Base-by-base conservation (phyloP, 805 yeast genomes). In the Candida tammaniensis region DNA sequence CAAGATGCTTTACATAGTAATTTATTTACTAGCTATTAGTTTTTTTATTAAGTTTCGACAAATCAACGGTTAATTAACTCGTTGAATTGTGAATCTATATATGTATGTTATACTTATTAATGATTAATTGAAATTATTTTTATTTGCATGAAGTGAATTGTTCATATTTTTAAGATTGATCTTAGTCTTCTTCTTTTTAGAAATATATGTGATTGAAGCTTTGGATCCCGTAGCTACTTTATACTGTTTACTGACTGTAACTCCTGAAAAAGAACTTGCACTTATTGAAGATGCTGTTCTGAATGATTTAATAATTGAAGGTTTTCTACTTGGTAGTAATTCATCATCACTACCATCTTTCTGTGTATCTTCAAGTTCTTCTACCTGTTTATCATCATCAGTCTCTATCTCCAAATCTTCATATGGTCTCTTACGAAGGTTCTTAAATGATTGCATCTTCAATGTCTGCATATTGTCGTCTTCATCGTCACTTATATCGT, bases 171-270 rank as follows among this genome's bases (percentile, higher is more conserved):
- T 31, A 24, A 36, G 22, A 52, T 24, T 49, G 42, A 42, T 40
- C 19, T 54, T 59, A 31, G 50, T 33, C 17, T 35, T 37, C 22
- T 44, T 41, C 39, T 59, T 46, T 30, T 51, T 59, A 8, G 80
- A 74, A 49, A 76, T 51, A 35, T 72, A 72, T 29, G 81, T 72
- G 42, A 83, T 72, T 7, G 83, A 74, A 1, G 83, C 76, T 40
- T 68, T 73, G 4, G 75, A 60, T 6, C 81, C 75, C 1, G 77
- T 66, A 1, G 76, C 80, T 8, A 71, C 68, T 51, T 69, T 78
- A 47, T 76, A 74, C 18, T 72, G 67, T 21, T 72, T 73, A 28
- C 76, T 67, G 4, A 76, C 55, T 1, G 75, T 76, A 13, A 80
- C 83, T 5, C 72, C 72, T 15, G 62, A 50, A 40, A 67, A 67